Evolutionary conservation across 495 filamentous ascomycete genomes (phyloP), one percentile per base, ranked within the genome.

Genomic region (Talaromyces wortmannii): DNA sequence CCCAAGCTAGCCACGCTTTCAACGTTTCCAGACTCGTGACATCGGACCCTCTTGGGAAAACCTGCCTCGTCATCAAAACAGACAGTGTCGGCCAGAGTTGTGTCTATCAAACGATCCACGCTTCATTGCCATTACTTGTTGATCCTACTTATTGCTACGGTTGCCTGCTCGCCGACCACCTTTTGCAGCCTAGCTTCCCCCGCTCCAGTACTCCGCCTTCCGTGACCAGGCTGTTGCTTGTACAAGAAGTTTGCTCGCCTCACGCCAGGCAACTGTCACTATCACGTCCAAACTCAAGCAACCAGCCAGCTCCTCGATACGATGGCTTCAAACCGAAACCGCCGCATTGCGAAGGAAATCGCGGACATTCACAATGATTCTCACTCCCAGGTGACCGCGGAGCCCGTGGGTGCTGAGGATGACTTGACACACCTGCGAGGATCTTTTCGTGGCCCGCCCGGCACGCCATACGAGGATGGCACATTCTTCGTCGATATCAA

Each of bases 391-490:
- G 88, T 98, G 63, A 70, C 75, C 2, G 88, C 84, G 5, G 76
- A 84, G 48, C 83, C 88, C 0, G 66, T 83, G 52, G 81, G 85
- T 58, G 71, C 71, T 33, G 73, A 75, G 18, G 83, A 86, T 36
- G 88, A 96, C 74, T 75, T 97, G 45, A 90, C 87, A 42, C 90
- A 95, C 63, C 79, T 98, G 15, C 83, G 83, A 55, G 95, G 92
- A 15, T 81, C 83, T 33, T 95, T 98, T 62, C 79, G 78, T 44
- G 94, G 94, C 0, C 94, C 95, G 1, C 91, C 92, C 16, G 90
- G 90, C 55, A 96, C 92, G 7, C 92, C 94, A 2, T 98, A 98
- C 65, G 91, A 94, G 65, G 92, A 90, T 31, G 94, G 92, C 29
- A 85, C 76, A 30, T 98, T 84, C 66, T 69, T 78, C 23, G 83